Base-by-base conservation (phyloP, 1,139 yeast genomes). In the Insectozyma bohioensis region DNA sequence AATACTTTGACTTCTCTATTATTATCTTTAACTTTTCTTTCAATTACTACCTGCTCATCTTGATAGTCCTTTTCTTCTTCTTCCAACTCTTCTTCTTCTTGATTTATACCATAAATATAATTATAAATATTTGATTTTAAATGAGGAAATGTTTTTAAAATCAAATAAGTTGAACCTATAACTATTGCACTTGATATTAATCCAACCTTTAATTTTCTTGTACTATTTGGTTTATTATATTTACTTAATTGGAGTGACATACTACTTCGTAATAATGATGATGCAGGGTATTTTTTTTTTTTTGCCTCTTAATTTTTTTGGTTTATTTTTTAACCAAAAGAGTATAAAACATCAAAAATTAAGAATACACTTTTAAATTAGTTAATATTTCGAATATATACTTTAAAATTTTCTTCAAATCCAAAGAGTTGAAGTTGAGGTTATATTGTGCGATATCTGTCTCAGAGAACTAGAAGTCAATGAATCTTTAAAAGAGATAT, bases 111-210 rank as follows among this genome's bases (percentile, higher is more conserved):
- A 5, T 48, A 43, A 4, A 64, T 21, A 37, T 45, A 56, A 22
- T 51, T 44, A 36, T 42, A 51, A 11, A 65, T 20, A 5, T 56
- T 45, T 7, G 54, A 47, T 35, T 54, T 63, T 30, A 75, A 54
- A 44, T 75, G 82, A 12, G 82, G 81, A 43, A 63, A 76, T 1
- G 81, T 75, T 40, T 64, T 67, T 41, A 75, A 58, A 5, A 74
- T 42, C 12, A 78, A 41, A 28, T 62, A 61, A 0, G 72, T 58
- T 4, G 73, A 72, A 20, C 77, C 77, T 4, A 73, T 41, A 3
- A 70, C 52, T 5, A 65, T 62, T 1, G 68, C 67, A 6, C 72
- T 63, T 1, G 75, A 56, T 1, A 63, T 49, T 2, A 63, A 58
- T 3, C 58, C 47, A 2, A 40, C 7, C 27, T 44, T 52, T 21